Evolutionary conservation across 495 filamentous ascomycete genomes (phyloP), one percentile per base, ranked within the genome.

Genomic region (Penicillium diatomitis): DNA sequence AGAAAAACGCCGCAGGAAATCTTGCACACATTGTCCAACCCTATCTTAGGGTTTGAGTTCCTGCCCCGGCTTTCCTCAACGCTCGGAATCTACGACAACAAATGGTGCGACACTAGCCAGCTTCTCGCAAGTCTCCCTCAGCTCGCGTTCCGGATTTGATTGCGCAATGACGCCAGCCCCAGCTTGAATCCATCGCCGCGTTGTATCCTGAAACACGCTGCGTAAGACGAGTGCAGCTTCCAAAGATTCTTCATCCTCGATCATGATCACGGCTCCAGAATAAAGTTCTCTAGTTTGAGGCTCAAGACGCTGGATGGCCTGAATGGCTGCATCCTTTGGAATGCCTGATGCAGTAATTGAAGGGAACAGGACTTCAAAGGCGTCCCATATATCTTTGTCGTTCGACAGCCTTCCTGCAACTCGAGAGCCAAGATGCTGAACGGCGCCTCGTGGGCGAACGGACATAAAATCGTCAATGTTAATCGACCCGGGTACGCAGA

Each of bases 371-470:
- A 54, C 41, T 32, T 49, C 35, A 9, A 58, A 52, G 0, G 54
- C 50, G 41, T 58, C 55, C 55, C 51, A 54, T 6, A 38, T 28
- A 20, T 54, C 49, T 29, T 52, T 58, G 5, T 54, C 48, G 4
- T 41, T 38, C 8, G 44, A 41, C 5, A 58, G 51, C 1, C 6
- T 41, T 6, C 55, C 55, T 6, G 51, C 37, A 9, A 58, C 55
- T 9, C 48, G 36, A 30, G 55, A 58, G 4, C 55, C 55, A 2
- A 58, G 30, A 47, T 58, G 55, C 48, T 58, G 55, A n/a, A 58
- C 51, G 35, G 43, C 36, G 11, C 55, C 55, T 4, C 55, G 49
- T 12, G 41, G 8, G 11, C 51, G 40, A n/a, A 54, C 46, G 2
- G 48, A 51, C 55, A 58, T 58, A 11, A 58, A 37, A 32, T 58